These are phyloP conservation scores for Saturnispora hagleri DNA, from an alignment of 805 yeast genomes.

Conservation along the genomic window DNA sequence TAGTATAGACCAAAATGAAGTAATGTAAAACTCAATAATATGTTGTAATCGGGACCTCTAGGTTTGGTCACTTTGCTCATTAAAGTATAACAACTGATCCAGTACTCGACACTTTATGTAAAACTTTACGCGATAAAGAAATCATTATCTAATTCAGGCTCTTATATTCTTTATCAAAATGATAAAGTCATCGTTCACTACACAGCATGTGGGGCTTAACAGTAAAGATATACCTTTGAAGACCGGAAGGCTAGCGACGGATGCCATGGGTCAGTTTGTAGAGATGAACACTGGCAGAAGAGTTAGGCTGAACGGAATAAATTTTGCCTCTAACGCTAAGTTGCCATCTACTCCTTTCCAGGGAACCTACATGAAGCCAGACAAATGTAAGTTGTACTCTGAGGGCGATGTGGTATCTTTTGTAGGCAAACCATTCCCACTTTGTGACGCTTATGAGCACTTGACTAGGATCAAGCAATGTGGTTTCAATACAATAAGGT, in stretches of 20 bases:
- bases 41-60: no score
- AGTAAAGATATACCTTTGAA: conserved; percentile 2
- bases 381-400: conserved; percentile 44
- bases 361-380: conserved; percentile 31
- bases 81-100: no score
- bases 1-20: no score
- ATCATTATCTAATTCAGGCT: background rate
- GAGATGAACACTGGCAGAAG: conserved; percentile 43
- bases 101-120: no score
- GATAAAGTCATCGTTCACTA: background rate
- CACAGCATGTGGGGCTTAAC: background rate
- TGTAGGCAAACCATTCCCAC: conserved; percentile 72
- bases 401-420: conserved; percentile 71
- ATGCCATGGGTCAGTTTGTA: conserved; percentile 48
- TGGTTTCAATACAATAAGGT: conserved; percentile 77
- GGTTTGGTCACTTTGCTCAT: no score
- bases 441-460: conserved; percentile 64
- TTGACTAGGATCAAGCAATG: conserved; percentile 60
- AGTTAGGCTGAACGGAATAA: conserved; percentile 69
- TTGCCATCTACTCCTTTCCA: conserved; percentile 51
- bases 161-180: background rate
- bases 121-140: background rate
- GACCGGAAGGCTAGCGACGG: conserved; percentile 25
- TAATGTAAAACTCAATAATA: no score
- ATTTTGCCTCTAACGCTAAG: conserved; percentile 68